phyloP scores from a whole-genome alignment of 129 eudicot species.

The Artemisia argyi region DNA sequence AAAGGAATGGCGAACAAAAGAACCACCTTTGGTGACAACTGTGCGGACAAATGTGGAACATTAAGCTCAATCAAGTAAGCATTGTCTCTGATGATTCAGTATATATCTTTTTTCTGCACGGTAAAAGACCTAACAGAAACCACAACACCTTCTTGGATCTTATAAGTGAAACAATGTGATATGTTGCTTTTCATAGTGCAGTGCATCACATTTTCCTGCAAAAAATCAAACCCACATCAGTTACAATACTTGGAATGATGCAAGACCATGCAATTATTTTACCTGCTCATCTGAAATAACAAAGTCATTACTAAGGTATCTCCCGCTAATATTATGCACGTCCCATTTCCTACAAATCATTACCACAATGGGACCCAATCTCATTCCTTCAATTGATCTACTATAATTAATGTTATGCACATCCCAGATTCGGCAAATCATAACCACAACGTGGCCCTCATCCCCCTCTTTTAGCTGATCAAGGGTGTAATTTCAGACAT shows the following conservation, averaged over 20 bases:
- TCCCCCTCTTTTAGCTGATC: too few relatives aligned
- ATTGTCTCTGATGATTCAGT: background rate
- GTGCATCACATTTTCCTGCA: too few relatives aligned
- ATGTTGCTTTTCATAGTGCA: background rate
- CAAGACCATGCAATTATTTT: too few relatives aligned
- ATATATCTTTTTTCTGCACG: background rate
- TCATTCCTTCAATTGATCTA: background rate
- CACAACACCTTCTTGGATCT: background rate
- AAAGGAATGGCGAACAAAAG: background rate
- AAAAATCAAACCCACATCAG: background rate
- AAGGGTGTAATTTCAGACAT: too few relatives aligned
- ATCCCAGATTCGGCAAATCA: too few relatives aligned
- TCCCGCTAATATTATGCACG: too few relatives aligned
- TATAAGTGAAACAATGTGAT: background rate
- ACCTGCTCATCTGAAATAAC: background rate
- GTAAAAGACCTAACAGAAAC: background rate
- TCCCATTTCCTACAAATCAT: background rate
- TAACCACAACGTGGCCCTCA: too few relatives aligned
- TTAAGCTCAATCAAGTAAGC: background rate
- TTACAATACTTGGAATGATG: background rate
- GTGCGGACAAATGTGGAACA: background rate
- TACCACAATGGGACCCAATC: background rate
- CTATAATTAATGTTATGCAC: too few relatives aligned
- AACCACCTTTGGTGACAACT: background rate
- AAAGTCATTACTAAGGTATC: background rate